A percentile compares a stretch with the other conserved stretches of the same genome.
These are phyloP conservation scores for Verticillium nonalfalfae DNA, from an alignment of 2,329 filamentous ascomycete species.

Conservation along the genomic window DNA sequence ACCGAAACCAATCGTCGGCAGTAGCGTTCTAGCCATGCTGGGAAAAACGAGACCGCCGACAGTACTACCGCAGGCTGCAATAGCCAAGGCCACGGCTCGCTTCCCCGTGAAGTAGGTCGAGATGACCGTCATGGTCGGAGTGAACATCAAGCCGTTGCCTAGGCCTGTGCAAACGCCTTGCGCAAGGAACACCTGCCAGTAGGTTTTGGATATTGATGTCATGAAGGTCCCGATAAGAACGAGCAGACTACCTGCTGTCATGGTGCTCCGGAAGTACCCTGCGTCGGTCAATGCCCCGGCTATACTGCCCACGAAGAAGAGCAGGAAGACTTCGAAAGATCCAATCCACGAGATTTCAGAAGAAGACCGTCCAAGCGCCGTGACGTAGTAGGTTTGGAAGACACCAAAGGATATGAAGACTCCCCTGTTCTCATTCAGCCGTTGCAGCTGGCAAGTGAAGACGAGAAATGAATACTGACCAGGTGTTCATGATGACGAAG, in stretches of 20 bases:
- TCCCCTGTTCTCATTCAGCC: not conserved
- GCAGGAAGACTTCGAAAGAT: constrained; percentile 31
- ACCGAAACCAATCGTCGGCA: constrained; percentile 45
- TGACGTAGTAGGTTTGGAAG: constrained; percentile 35
- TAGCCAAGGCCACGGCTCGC: constrained; percentile 23
- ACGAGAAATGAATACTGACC: not conserved
- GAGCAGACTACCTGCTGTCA: constrained; percentile 26
- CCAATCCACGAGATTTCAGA: constrained; percentile 40
- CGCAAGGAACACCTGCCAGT: constrained; percentile 34
- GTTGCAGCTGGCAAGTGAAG: not conserved
- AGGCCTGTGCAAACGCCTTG: constrained; percentile 31
- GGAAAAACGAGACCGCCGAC: constrained; percentile 33
- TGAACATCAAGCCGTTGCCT: constrained; percentile 27
- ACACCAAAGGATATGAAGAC: constrained; percentile 27
- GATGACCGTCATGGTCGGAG: constrained; percentile 28
- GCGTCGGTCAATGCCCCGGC: constrained; percentile 34
- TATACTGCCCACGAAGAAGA: constrained; percentile 31
- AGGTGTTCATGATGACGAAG: not conserved
- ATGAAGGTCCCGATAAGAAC: constrained; percentile 36
- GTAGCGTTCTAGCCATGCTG: constrained; percentile 31
- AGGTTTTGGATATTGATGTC: constrained; percentile 33
- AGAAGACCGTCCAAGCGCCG: constrained; percentile 20
- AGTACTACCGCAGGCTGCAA: constrained; percentile 25
- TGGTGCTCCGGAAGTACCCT: constrained; percentile 29
- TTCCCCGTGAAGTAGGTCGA: constrained; percentile 30